Evolutionary conservation across 441 rosid species (phyloP), one percentile per base, ranked within the genome.

Genomic region (California macrophylla): DNA sequence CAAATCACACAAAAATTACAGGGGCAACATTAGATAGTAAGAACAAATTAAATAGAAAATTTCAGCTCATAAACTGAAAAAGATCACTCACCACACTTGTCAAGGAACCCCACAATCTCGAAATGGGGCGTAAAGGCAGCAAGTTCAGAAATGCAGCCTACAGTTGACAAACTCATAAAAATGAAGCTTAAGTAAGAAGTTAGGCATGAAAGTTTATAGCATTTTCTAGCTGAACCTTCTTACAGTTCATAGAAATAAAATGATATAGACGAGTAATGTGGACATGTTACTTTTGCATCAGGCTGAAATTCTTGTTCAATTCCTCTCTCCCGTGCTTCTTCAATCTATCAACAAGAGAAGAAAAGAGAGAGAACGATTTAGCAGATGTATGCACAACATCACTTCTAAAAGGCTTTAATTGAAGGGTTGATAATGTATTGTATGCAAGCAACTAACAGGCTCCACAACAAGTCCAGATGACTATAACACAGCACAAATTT

Each of bases 61-160:
- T 42, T 67, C 42, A 40, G 52, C 71, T 32, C 13, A 24, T n/a
- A 25, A 24, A 72, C 7, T 15, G n/a, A 64, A 65, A 68, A 77
- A 58, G 47, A 66, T 21, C 40, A 74, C 92, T 85, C 78, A 94
- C 98, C 80, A 84, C 66, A 67, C 79, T 82, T 32, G 87, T 85
- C 69, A 94, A 68, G 30, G 78, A 83, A 60, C 97, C 98, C 96
- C 96, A 94, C 20, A 79, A 66, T 81, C 98, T 87, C 62, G 98
- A 94, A 77, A 94, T 88, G 2, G 94, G 72, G 29, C 93, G 90
- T 66, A 91, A 83, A 70, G 97, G 98, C 54, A 94, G 78, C 75
- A 94, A 73, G 71, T 81, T 77, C 47, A 94, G 77, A 83, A 94
- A 86, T 18, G 86, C 40, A 71, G 98, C 97, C 98, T 91, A 78